Percentiles rank a stretch among this genome's conserved stretches.
These are phyloP conservation scores for Fusarium nematophilum DNA, from an alignment of 2,329 filamentous ascomycete genomes.

Conservation along the genomic window DNA sequence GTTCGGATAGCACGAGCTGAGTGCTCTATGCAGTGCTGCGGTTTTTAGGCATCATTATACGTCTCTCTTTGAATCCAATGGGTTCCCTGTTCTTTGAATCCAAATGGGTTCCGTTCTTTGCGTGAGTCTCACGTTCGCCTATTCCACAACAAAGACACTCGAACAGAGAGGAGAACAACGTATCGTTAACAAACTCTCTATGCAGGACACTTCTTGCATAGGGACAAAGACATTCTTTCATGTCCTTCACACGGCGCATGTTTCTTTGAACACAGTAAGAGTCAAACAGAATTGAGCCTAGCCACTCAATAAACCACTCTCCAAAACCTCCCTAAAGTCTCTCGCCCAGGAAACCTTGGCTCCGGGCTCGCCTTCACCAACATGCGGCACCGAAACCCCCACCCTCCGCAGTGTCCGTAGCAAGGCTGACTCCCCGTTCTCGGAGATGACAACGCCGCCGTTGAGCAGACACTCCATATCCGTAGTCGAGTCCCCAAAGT, in stretches of 20 bases:
- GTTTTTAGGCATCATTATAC: too few species aligned
- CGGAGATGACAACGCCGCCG: slow-evolving; percentile 60
- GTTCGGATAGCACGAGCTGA: too few species aligned
- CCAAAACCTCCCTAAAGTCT: slow-evolving; percentile 56
- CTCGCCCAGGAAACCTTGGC: slow-evolving; percentile 54
- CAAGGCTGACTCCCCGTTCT: slow-evolving; percentile 49
- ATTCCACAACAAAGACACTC: too few species aligned
- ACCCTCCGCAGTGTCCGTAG: slow-evolving; percentile 53
- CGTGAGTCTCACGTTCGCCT: too few species aligned
- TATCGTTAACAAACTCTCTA: too few species aligned
- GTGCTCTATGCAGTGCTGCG: too few species aligned
- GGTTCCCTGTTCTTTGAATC: too few species aligned
- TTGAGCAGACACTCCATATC: slow-evolving; percentile 65
- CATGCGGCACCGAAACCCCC: slow-evolving; percentile 53
- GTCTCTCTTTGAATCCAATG: too few species aligned
- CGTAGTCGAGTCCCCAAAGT: slow-evolving; percentile 69
- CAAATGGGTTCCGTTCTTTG: too few species aligned
- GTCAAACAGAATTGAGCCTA: background rate
- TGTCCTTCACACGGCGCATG: background rate
- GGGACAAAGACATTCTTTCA: too few species aligned
- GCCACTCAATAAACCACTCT: slow-evolving; percentile 42
- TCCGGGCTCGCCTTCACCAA: slow-evolving; percentile 33
- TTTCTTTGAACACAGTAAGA: background rate
- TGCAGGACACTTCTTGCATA: too few species aligned
- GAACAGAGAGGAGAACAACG: too few species aligned